A percentile compares a stretch with the other conserved stretches of the same genome.
Evolutionary conservation across 192 early-diverging fungal genomes (phyloP).

Genomic region (Nowakowskiella sp.): DNA sequence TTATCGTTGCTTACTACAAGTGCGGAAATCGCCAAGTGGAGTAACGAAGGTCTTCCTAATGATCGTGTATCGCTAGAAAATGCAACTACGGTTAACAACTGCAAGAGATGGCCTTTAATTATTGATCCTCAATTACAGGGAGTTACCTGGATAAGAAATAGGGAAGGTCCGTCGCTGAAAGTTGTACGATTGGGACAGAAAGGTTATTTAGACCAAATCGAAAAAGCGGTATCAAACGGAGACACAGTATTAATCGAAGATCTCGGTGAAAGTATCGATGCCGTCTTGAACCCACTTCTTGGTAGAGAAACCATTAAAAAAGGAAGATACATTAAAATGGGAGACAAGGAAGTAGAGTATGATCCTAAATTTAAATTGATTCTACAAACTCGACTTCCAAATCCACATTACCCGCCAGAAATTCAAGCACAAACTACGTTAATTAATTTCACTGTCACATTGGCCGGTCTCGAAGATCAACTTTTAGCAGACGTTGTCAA

Average conservation of each 20-base stretch:
- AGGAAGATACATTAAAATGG: constrained; percentile 57
- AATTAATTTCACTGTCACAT: constrained; percentile 61
- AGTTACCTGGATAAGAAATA: constrained; percentile 55
- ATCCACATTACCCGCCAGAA: constrained; percentile 62
- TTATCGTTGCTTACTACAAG: constrained; percentile 49
- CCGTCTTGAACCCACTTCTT: constrained; percentile 53
- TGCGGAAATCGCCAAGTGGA: constrained; percentile 58
- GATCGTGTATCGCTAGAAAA: constrained; percentile 58
- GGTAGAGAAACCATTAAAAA: constrained; percentile 62
- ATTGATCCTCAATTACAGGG: constrained; percentile 63
- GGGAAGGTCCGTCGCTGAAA: constrained; percentile 47
- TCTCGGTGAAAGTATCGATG: constrained; percentile 51
- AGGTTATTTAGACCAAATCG: constrained; percentile 55
- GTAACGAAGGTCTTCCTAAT: constrained; percentile 56
- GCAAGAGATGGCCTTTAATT: constrained; percentile 59
- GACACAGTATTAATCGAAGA: constrained; percentile 57
- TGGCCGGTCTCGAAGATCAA: constrained; percentile 57
- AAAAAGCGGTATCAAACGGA: constrained; percentile 53
- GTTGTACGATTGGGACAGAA: constrained; percentile 46
- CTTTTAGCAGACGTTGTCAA: constrained; percentile 60
- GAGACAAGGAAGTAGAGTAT: constrained; percentile 64
- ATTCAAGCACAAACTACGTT: constrained; percentile 60
- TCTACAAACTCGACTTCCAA: constrained; percentile 51
- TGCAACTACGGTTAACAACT: constrained; percentile 52
- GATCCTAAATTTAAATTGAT: constrained; percentile 55